Evolutionary conservation across 2,329 filamentous ascomycete genomes (phyloP).

Genomic region (Diaporthe sp.): DNA sequence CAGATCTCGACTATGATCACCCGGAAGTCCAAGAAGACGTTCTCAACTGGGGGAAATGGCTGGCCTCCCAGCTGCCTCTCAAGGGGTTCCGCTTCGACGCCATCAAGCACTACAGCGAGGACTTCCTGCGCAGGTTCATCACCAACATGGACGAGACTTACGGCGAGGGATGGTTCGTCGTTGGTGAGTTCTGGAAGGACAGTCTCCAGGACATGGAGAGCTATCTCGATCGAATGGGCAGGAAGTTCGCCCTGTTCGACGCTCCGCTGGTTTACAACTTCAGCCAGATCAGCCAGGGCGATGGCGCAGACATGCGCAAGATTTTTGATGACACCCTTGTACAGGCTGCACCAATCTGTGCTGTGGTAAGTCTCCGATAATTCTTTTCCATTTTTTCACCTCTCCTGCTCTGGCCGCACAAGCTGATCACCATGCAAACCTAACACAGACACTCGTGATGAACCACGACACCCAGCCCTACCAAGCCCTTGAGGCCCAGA

Average conservation of each 20-base stretch:
- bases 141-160: slow-evolving; percentile 64
- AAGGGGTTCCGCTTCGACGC: slow-evolving; percentile 79
- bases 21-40: slow-evolving; percentile 75
- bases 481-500: slow-evolving; percentile 63
- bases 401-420: not conserved
- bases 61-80: slow-evolving; percentile 71
- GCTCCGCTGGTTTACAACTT: slow-evolving; percentile 79
- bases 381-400: not conserved
- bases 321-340: slow-evolving; percentile 75
- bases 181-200: slow-evolving; percentile 57
- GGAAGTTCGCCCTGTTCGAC: slow-evolving; percentile 75
- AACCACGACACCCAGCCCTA: slow-evolving; percentile 76
- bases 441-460: slow-evolving; percentile 71
- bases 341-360: slow-evolving; percentile 51
- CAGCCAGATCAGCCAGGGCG: slow-evolving; percentile 68
- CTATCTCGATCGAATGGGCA: slow-evolving; percentile 61
- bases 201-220: slow-evolving; percentile 51
- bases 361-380: slow-evolving; percentile 47
- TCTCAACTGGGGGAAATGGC: slow-evolving; percentile 77
- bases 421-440: not conserved
- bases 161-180: slow-evolving; percentile 54
- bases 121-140: slow-evolving; percentile 77
- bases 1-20: slow-evolving; percentile 76
- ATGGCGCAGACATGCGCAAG: slow-evolving; percentile 71
- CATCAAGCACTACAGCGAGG: slow-evolving; percentile 78